phyloP scores from a whole-genome alignment of 441 rosid genomes.

The Geranium incanum region DNA sequence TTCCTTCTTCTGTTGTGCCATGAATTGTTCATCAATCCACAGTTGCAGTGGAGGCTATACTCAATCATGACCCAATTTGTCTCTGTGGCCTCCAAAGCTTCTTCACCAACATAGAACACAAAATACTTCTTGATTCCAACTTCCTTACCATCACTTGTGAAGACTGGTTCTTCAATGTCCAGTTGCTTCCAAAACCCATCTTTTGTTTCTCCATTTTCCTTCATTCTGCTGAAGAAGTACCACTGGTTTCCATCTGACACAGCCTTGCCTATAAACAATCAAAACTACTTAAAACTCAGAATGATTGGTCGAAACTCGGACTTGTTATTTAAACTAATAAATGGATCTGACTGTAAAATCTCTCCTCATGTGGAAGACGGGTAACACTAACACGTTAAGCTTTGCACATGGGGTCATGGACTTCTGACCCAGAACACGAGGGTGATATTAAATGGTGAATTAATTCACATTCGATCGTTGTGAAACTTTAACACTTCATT shows the following conservation, averaged over 20 bases:
- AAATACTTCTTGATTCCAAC: slow-evolving; percentile 32
- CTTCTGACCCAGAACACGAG: too few relatives aligned
- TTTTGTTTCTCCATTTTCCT: slow-evolving; percentile 18
- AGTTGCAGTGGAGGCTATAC: slow-evolving; percentile 24
- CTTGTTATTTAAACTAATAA: too few relatives aligned
- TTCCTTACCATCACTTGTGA: slow-evolving; percentile 18
- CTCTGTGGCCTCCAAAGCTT: slow-evolving; percentile 17
- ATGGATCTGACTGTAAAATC: too few relatives aligned
- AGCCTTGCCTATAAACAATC: slow-evolving; percentile 32
- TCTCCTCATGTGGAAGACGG: too few relatives aligned
- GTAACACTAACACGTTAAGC: too few relatives aligned
- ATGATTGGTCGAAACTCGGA: too few relatives aligned
- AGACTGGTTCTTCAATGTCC: slow-evolving; percentile 27
- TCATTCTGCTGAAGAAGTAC: slow-evolving; percentile 34
- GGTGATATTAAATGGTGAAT: too few relatives aligned
- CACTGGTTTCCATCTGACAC: slow-evolving; percentile 30
- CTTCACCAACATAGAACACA: slow-evolving; percentile 25
- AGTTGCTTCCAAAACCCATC: slow-evolving; percentile 39
- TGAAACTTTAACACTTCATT: too few relatives aligned
- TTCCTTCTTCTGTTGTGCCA: slow-evolving; percentile 20
- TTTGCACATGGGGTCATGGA: too few relatives aligned
- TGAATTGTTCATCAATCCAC: neutral
- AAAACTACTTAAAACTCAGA: neutral
- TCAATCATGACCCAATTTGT: slow-evolving; percentile 43
- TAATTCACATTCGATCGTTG: too few relatives aligned